A percentile compares a stretch with the other conserved stretches of the same genome.
phyloP scores from a whole-genome alignment of 163 green algal genomes.

The Trebouxiophyceae sp. region DNA sequence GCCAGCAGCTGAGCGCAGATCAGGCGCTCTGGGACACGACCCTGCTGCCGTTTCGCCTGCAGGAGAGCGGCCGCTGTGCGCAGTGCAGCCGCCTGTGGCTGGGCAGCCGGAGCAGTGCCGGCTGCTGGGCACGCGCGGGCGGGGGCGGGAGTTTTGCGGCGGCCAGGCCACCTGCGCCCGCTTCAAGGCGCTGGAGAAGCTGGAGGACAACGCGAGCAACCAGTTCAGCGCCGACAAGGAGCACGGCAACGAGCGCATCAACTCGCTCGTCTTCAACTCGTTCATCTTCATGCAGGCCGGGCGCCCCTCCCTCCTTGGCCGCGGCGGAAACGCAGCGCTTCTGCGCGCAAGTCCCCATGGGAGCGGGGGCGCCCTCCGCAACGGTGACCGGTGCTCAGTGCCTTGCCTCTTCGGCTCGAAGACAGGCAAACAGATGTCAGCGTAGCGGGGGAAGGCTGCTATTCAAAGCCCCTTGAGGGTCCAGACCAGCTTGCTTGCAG shows the following conservation, averaged over 20 bases:
- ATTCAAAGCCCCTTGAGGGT: no score
- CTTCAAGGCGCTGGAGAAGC: conserved; percentile 9
- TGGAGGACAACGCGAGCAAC: conserved; percentile 16
- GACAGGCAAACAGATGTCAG: no score
- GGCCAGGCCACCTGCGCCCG: conserved; percentile 26
- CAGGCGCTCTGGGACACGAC: no score
- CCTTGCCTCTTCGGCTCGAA: no score
- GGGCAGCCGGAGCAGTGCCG: conserved; percentile 7
- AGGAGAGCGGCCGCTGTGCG: conserved; percentile 17
- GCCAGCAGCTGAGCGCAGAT: no score
- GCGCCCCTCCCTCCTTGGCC: no score
- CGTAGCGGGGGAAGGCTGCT: no score
- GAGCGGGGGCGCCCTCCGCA: no score
- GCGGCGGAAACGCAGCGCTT: no score
- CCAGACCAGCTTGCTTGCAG: no score
- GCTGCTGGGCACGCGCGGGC: not conserved
- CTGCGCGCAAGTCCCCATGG: no score
- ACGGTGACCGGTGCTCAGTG: no score
- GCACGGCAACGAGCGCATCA: conserved; percentile 33
- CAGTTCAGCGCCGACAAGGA: conserved; percentile 30
- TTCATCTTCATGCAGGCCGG: conserved; percentile 90
- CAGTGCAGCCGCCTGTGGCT: not conserved
- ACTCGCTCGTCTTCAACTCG: conserved; percentile 93
- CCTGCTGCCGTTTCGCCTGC: not conserved
- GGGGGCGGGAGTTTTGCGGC: conserved; percentile 22